Evolutionary conservation across 179 eudicot species (phyloP).

Genomic region (Silene noctiflora): DNA sequence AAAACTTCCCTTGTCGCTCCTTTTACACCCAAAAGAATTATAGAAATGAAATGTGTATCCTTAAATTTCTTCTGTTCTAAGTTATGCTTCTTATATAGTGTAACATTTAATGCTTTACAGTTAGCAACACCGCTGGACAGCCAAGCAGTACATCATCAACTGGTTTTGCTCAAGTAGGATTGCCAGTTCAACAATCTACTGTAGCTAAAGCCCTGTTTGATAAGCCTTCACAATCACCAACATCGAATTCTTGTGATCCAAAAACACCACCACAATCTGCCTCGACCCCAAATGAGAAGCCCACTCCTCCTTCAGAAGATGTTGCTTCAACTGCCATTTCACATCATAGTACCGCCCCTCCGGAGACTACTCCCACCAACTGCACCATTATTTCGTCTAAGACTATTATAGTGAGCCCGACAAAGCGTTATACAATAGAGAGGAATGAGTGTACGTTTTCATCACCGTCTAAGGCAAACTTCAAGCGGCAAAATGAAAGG

Average conservation of each 20-base stretch:
- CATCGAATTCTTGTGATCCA: constrained; percentile 50
- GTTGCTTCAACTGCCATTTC: constrained; percentile 47
- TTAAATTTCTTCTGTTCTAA: neutral
- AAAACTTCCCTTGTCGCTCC: no score
- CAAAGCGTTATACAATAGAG: constrained; percentile 58
- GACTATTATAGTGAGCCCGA: constrained; percentile 66
- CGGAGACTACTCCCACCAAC: constrained; percentile 49
- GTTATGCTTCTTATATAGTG: neutral
- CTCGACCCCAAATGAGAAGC: constrained; percentile 58
- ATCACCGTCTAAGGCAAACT: constrained; percentile 55
- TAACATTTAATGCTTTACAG: neutral
- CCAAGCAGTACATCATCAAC: constrained; percentile 20
- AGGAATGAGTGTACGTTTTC: constrained; percentile 58
- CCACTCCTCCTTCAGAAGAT: constrained; percentile 46
- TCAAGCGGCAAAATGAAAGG: constrained; percentile 44
- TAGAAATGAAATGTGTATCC: neutral
- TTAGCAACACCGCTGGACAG: constrained; percentile 6
- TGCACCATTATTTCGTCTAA: constrained; percentile 69
- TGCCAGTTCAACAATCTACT: constrained; percentile 50
- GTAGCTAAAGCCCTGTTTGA: constrained; percentile 70
- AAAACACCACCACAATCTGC: constrained; percentile 63
- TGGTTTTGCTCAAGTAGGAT: constrained; percentile 22
- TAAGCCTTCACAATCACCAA: constrained; percentile 45
- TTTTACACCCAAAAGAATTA: no score
- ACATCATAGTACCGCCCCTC: constrained; percentile 35